Evolutionary conservation across 495 filamentous ascomycete species (phyloP).

Genomic region (Penicillium daleae): DNA sequence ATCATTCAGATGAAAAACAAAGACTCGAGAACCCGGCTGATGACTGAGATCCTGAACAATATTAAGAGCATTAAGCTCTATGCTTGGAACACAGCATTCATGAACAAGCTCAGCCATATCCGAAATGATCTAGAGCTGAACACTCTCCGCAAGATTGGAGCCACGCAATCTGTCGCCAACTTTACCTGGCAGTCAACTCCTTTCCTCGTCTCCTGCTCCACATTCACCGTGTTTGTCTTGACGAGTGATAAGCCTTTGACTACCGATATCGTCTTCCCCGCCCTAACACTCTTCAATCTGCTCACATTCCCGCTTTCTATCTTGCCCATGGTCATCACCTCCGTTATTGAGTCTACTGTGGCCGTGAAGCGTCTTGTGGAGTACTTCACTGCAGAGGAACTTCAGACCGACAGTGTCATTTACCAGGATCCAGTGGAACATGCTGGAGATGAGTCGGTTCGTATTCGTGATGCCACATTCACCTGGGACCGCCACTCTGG

Average conservation of each 20-base stretch:
- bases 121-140: slow-evolving; percentile 94
- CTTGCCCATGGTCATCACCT: slow-evolving; percentile 96
- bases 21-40: slow-evolving; percentile 86
- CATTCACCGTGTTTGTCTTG: slow-evolving; percentile 92
- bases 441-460: slow-evolving; percentile 80
- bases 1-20: slow-evolving; percentile 99
- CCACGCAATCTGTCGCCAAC: slow-evolving; percentile 89
- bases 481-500: slow-evolving; percentile 87
- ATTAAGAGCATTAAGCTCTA: slow-evolving; percentile 99
- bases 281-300: slow-evolving; percentile 87
- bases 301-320: slow-evolving; percentile 94
- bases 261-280: slow-evolving; percentile 94
- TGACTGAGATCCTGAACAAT: slow-evolving; percentile 98
- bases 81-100: slow-evolving; percentile 95
- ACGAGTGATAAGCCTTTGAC: slow-evolving; percentile 80
- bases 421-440: slow-evolving; percentile 68
- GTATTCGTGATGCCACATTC: slow-evolving; percentile 83
- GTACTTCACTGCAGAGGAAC: slow-evolving; percentile 85
- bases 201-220: slow-evolving; percentile 96
- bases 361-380: slow-evolving; percentile 84
- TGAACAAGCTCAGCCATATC: slow-evolving; percentile 93
- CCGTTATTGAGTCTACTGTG: slow-evolving; percentile 93
- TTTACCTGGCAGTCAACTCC: slow-evolving; percentile 99
- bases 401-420: slow-evolving; percentile 82
- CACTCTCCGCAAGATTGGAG: slow-evolving; percentile 94